Base-by-base conservation (phyloP, 2,329 filamentous ascomycete genomes). In the Cercospora zeae-maydis region DNA sequence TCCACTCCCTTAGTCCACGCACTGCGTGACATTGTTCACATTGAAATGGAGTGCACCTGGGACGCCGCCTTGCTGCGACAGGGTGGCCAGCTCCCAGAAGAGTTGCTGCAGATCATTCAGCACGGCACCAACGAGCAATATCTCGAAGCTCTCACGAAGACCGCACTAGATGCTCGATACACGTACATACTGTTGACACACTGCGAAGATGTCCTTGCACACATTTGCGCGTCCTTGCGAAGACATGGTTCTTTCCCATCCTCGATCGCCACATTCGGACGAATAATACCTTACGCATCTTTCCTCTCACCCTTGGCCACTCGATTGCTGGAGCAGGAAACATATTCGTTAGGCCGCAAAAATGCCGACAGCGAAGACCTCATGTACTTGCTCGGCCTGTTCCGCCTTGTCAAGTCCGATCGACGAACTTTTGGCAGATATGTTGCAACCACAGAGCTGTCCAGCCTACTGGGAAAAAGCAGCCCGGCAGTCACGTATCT, bases 331-430 rank as follows among this genome's bases (percentile, higher is more conserved):
- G 61, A 62, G 16, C 53, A 34, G 19, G 69, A 74, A 59, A 49
- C 53, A 4, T 66, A 68, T 52, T 16, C 24, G 8, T 62, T 69
- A 14, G 57, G 57, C 9, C 19, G 21, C 11, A 42, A 39, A 7
- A 21, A 62, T 24, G 61, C 63, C 21, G 62, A 67, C 31, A 62
- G 68, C 14, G 67, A 70, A 7, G 61, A 69, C 36, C 14, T 70
- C 14, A 39, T 64, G 14, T 75, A 73, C 52, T 80, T 96, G 13
- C 78, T 96, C 54, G 85, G 91, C 37, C 77, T 88, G 39, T 96
- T 92, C 80, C 86, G 95, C 67, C 83, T 98, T 16, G 80, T 96
- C 64, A 90, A 86, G 71, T 90, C 90, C 72, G 88, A 97, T 73
- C 82, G 84, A 68, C 81, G 83, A 47, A 83, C 83, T 4, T 96